Conservation (phyloP, 805 yeast genomes). For the Yamadazyma sp. region DNA sequence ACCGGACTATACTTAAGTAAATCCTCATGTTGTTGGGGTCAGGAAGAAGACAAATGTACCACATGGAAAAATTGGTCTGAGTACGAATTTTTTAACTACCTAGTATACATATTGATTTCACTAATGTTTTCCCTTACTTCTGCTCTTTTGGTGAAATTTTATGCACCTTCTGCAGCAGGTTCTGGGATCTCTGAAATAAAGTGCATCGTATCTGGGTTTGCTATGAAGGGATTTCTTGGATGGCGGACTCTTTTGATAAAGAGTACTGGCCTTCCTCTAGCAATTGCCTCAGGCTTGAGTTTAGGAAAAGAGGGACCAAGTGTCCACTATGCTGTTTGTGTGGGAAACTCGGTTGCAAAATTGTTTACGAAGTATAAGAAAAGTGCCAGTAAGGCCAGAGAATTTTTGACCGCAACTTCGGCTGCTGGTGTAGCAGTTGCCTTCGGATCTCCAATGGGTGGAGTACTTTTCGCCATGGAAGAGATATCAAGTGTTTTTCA, state of each 20-base stretch:
- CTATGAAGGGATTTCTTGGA: constrained; percentile 72
- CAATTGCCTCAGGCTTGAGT: constrained; percentile 89
- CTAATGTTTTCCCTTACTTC: constrained; percentile 61
- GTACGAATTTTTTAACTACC: constrained; percentile 46
- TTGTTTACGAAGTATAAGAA: constrained; percentile 46
- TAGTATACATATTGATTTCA: constrained; percentile 59
- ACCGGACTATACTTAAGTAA: constrained; percentile 66
- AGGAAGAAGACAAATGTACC: constrained; percentile 47
- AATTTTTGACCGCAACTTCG: constrained; percentile 81
- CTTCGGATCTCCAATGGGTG: constrained; percentile 95
- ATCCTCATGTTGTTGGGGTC: constrained; percentile 82
- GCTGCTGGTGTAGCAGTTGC: constrained; percentile 99
- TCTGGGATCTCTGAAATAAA: constrained; percentile 97
- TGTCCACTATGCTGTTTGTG: constrained; percentile 96
- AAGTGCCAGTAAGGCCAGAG: constrained; percentile 49
- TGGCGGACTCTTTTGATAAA: constrained; percentile 73
- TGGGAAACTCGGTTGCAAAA: constrained; percentile 76
- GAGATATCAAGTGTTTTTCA: constrained; percentile 79
- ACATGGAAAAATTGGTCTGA: constrained; percentile 72
- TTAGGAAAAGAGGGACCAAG: constrained; percentile 98
- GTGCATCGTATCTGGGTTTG: constrained; percentile 89
- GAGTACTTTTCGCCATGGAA: constrained; percentile 89
- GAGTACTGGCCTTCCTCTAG: constrained; percentile 78
- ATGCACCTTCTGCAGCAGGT: constrained; percentile 93
- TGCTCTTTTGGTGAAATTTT: constrained; percentile 63